These are phyloP conservation scores for Didymella glomerata DNA, from an alignment of 2,329 filamentous ascomycete genomes.

Conservation along the genomic window DNA sequence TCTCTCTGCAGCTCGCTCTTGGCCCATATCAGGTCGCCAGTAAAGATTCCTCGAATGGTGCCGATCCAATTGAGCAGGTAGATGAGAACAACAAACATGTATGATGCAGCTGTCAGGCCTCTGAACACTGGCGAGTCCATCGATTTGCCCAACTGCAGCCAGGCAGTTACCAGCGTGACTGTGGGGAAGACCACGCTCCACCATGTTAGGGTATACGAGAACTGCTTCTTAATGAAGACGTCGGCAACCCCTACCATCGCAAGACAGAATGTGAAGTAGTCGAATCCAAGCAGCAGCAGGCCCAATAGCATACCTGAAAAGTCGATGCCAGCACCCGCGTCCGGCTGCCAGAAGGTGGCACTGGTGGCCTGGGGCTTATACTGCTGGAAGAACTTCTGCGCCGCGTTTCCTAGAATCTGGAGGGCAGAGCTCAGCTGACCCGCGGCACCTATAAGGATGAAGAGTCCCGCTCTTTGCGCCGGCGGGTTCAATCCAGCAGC, in stretches of 20 bases:
- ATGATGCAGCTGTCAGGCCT: slow-evolving; percentile 11
- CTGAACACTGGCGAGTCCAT: slow-evolving; percentile 17
- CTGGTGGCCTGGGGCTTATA: slow-evolving; percentile 6
- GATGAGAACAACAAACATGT: slow-evolving; percentile 6
- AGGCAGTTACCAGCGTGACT: slow-evolving; percentile 12
- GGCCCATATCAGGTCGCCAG: slow-evolving; percentile 14
- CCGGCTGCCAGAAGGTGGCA: slow-evolving; percentile 5
- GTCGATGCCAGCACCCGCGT: slow-evolving; percentile 9
- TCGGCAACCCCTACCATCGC: slow-evolving; percentile 6
- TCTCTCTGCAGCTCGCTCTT: slow-evolving; percentile 18
- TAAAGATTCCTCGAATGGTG: slow-evolving; percentile 8
- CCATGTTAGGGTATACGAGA: slow-evolving; percentile 17
- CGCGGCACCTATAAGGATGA: slow-evolving; percentile 14
- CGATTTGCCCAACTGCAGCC: slow-evolving; percentile 10
- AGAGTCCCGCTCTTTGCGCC: slow-evolving; percentile 14
- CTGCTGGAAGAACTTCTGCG: slow-evolving; percentile 1
- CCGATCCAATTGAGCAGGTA: slow-evolving; percentile 16
- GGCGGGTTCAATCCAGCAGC: slow-evolving; percentile 13
- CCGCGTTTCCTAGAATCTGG: slow-evolving; percentile 13
- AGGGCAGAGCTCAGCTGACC: slow-evolving; percentile 14
- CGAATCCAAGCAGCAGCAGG: slow-evolving; percentile 12
- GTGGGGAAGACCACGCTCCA: slow-evolving; percentile 18
- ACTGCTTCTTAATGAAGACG: slow-evolving; percentile 15
- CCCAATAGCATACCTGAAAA: slow-evolving; percentile 7
- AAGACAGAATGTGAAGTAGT: slow-evolving; percentile 17